Evolutionary conservation across 1,139 yeast genomes (phyloP).

Genomic region (Pneumocystis canis): DNA sequence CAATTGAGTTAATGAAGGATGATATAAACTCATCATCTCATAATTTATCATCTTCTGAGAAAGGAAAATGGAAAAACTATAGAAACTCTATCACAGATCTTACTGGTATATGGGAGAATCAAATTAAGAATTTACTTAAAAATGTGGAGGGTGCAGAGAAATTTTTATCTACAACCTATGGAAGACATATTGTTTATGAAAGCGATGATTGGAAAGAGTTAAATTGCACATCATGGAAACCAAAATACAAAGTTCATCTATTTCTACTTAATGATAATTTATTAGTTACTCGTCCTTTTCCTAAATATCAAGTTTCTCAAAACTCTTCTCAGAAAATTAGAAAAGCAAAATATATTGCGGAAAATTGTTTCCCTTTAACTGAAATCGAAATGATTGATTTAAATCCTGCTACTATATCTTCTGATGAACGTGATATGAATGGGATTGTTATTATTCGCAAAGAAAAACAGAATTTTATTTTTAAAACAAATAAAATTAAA

Average conservation of each 20-base stretch:
- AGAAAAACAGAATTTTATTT: constrained; percentile 33
- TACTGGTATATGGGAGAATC: constrained; percentile 70
- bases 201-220: constrained; percentile 80
- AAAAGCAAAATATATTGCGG: constrained; percentile 40
- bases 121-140: constrained; percentile 54
- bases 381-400: constrained; percentile 43
- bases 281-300: constrained; percentile 47
- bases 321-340: constrained; percentile 1
- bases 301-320: constrained; percentile 25
- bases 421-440: constrained; percentile 6
- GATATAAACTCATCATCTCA: constrained; percentile 4
- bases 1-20: constrained; percentile 8
- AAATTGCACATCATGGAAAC: constrained; percentile 76
- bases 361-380: constrained; percentile 63
- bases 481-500: constrained; percentile 51
- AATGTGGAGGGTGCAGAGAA: constrained; percentile 88
- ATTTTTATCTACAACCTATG: constrained; percentile 58
- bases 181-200: constrained; percentile 68
- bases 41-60: neutral
- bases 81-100: constrained; percentile 56
- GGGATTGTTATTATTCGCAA: constrained; percentile 17
- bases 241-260: constrained; percentile 60
- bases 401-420: constrained; percentile 3
- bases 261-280: constrained; percentile 66
- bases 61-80: neutral